Conservation (phyloP, 441 rosid genomes). For the Omphalea diandra region DNA sequence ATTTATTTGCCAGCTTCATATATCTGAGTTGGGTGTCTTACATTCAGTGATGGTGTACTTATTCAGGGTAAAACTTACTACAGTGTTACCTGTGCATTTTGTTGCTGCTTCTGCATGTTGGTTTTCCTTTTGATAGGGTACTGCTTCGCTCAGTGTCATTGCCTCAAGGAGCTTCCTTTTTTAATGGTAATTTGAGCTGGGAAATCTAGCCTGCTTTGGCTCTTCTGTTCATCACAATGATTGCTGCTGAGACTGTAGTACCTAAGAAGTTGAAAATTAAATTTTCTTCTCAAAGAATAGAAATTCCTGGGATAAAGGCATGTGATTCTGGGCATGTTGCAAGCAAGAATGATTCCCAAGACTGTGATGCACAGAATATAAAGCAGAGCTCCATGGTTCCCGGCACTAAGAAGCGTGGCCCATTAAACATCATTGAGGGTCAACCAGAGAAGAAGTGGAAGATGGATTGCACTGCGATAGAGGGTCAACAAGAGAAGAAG, state of each 20-base stretch:
- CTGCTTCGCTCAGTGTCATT: constrained; percentile 25
- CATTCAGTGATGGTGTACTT: not conserved
- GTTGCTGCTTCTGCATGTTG: constrained; percentile 13
- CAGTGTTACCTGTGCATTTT: not conserved
- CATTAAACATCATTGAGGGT: constrained; percentile 24
- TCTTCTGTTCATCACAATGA: constrained; percentile 40
- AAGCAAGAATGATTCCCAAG: constrained; percentile 20
- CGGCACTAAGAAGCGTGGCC: constrained; percentile 44
- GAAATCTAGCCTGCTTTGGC: not conserved
- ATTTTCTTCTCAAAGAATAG: constrained; percentile 38
- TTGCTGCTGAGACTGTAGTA: constrained; percentile 37
- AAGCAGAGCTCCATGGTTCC: constrained; percentile 16
- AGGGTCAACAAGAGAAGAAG: constrained; percentile 47
- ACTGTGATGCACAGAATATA: constrained; percentile 16
- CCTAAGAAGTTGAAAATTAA: constrained; percentile 55
- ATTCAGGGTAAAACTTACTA: not conserved
- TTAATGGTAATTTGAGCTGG: constrained; percentile 1
- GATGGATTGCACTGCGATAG: too few relatives aligned
- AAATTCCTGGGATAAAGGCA: constrained; percentile 28
- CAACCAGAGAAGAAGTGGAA: too few relatives aligned
- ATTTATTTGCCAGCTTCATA: too few relatives aligned
- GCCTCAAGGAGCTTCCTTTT: not conserved
- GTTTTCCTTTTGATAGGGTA: constrained; percentile 21
- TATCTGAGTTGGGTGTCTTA: too few relatives aligned
- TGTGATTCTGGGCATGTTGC: constrained; percentile 27